Evolutionary conservation across 108 stramenopile species (phyloP), one percentile per base, ranked within the genome.

Genomic region (Fistulifera pelliculosa): DNA sequence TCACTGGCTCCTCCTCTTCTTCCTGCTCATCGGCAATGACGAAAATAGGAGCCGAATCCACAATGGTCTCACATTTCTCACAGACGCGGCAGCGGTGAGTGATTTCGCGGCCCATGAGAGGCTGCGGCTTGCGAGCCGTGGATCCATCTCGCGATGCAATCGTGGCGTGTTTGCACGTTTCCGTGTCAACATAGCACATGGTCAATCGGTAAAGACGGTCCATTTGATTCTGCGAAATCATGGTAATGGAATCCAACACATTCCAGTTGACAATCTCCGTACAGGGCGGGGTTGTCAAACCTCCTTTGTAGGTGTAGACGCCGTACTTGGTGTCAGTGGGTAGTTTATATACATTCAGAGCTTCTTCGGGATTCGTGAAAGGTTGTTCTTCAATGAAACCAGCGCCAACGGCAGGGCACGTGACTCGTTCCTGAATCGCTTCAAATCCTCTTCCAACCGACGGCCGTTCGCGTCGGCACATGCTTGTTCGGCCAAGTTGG

Each of bases 231-330:
- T 15, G 24, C 2, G 63, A 64, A 35, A 57, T 57, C 16, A 16
- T 14, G 19, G 56, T 18, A 7, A 55, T 42, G 2, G 22, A n/a
- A 49, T 64, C 63, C 23, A 49, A 7, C 44, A 64, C 35, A 45
- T 56, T 64, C 63, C 63, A 64, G 47, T 40, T 22, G 16, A 64
- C 63, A 26, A 56, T 40, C 44, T 64, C 63, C 6, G 63, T 40
- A 48, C 63, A 64, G 23, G 54, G 54, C 8, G 63, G 63, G 1
- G 63, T 64, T 8, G 63, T 64, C 14, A 64, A 44, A 23, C 47
- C 44, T 22, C 63, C 63, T 2, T 56, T 40, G 48, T 64, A 64
- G 2, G 28, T 55, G 45, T 56, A 64, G n/a, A 39, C 38, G 18
- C 52, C 52, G 12, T 12, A 27, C 1, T 54, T 52, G 8, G 27